Percentiles rank a stretch among this genome's conserved stretches.
Conservation (phyloP, 176 grass and related monocot genomes). For the Oryza australiensis region DNA sequence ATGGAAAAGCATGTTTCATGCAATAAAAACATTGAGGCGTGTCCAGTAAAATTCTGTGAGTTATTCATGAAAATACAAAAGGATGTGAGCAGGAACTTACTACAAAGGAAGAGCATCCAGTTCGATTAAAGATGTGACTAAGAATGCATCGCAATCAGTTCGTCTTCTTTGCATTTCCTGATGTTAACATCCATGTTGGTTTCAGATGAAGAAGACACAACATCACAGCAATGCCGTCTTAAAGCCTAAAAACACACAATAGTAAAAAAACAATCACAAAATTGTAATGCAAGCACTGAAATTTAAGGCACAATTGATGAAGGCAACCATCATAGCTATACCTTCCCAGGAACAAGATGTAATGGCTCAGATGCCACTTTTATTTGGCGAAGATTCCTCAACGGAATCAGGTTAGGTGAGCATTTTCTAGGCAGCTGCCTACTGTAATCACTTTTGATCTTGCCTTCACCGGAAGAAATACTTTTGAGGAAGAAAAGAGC, state of each 20-base stretch:
- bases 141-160: constrained; percentile 75
- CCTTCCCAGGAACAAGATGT: constrained; percentile 56
- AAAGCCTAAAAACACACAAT: constrained; percentile 51
- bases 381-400: constrained; percentile 50
- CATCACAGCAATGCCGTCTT: constrained; percentile 85
- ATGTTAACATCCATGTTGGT: constrained; percentile 61
- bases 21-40: neutral
- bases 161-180: constrained; percentile 86
- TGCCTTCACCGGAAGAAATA: constrained; percentile 41
- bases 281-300: neutral
- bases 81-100: neutral
- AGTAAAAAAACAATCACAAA: constrained; percentile 2
- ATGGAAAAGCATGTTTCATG: constrained; percentile 3
- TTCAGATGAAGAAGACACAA: constrained; percentile 64
- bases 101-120: neutral
- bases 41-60: neutral
- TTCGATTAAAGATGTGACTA: constrained; percentile 39
- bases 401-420: constrained; percentile 30
- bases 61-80: constrained; percentile 26
- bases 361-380: constrained; percentile 51
- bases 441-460: constrained; percentile 59
- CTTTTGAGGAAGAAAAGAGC: constrained; percentile 68
- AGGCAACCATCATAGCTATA: constrained; percentile 37
- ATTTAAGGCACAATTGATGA: neutral
- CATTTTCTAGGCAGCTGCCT: constrained; percentile 60